Base-by-base conservation (phyloP, 345 rosid species). In the Bruguiera gymnorhiza region DNA sequence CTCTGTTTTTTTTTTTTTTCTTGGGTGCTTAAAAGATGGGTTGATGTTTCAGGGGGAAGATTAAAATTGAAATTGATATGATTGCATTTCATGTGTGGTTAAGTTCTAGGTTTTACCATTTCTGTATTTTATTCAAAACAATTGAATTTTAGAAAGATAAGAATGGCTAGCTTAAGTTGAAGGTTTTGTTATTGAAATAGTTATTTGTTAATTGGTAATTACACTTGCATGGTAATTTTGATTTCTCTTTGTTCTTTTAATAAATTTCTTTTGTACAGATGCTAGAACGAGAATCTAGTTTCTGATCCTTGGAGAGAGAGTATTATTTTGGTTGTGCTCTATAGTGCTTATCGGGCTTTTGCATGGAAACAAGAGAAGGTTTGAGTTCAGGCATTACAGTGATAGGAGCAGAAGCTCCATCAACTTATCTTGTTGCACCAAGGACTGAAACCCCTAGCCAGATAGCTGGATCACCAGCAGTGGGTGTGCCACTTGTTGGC, bases 321-420 rank as follows among this genome's bases (percentile, higher is more conserved):
- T 48, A 8, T 46, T 56, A 11, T 2, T 62, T 50, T 7, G 53
- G 30, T 26, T 54, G 58, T 65, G 51, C 20, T 59, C 77, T 24
- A 39, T 71, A 53, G 7, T 30, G n/a, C 9, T 58, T 34, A 57
- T 16, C 7, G 43, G 24, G n/a, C 70, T 53, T 66, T 48, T 80
- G 81, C 70, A 89, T 89, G 92, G 91, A 85, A 72, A 70, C 83
- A 65, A 77, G 85, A 73, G 90, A 86, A 54, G 89, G 83, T 18
- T 73, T 84, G 43, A 79, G 67, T 73, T 76, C 91, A 18, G 93
- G 89, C 26, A 86, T 86, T 70, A 87, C 93, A 16, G 86, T 85
- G 72, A 86, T 86, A 56, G 93, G 96, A 80, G 86, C 93, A 51
- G 93, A 88, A 80, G 87, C 89, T 80, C 96, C 91, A 54, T 85